phyloP scores from a whole-genome alignment of 2,329 filamentous ascomycete species.

The Microdochium bolleyi region DNA sequence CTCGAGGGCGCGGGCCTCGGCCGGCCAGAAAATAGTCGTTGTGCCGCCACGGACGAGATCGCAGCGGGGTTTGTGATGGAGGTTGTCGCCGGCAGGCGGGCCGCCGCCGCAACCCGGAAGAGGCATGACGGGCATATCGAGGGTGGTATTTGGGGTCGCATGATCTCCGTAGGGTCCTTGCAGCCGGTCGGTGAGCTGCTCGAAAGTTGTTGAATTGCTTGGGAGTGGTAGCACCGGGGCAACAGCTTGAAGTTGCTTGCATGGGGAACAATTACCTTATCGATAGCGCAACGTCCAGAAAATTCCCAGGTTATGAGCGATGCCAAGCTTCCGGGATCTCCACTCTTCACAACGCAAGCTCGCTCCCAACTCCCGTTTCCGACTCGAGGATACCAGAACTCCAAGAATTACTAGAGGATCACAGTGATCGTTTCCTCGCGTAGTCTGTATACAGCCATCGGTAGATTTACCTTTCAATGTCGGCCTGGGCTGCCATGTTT shows the following conservation, averaged over 20 bases:
- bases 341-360: too few relatives aligned
- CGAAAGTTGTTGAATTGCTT: neutral
- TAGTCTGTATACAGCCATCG: too few relatives aligned
- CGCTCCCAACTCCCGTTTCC: too few relatives aligned
- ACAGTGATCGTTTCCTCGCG: too few relatives aligned
- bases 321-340: too few relatives aligned
- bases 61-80: slow-evolving; percentile 9
- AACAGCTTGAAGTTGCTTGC: neutral
- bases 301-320: neutral
- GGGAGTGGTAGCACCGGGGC: neutral
- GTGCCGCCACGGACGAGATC: neutral
- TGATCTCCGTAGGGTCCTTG: neutral
- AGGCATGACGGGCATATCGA: slow-evolving; percentile 19
- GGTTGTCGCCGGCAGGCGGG: slow-evolving; percentile 10
- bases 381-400: too few relatives aligned
- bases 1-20: slow-evolving; percentile 34
- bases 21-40: slow-evolving; percentile 9
- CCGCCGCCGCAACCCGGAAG: slow-evolving; percentile 8
- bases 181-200: neutral
- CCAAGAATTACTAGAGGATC: too few relatives aligned
- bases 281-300: neutral
- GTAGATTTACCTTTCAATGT: too few relatives aligned
- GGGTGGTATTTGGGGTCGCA: neutral
- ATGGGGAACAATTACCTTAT: neutral
- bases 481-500: too few relatives aligned